Evolutionary conservation across 2,329 filamentous ascomycete species (phyloP).

Genomic region (Fusarium fujikuroi): DNA sequence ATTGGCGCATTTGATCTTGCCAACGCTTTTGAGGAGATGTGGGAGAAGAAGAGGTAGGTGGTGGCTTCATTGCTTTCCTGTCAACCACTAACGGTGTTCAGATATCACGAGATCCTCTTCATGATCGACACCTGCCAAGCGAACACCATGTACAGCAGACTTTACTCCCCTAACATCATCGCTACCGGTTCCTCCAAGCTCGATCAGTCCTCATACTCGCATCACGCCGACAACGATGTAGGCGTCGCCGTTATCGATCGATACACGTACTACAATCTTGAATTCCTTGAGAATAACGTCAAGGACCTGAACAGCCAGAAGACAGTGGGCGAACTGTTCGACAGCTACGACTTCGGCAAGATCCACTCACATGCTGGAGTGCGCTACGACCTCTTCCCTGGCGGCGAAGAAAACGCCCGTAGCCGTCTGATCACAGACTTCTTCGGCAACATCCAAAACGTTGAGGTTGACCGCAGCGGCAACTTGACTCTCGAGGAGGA

Average conservation of each 20-base stretch:
- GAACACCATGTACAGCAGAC: conserved; percentile 98
- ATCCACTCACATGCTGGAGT: conserved; percentile 94
- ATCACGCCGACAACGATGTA: conserved; percentile 97
- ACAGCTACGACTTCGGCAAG: conserved; percentile 93
- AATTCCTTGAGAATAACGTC: conserved; percentile 93
- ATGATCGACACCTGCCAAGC: conserved; percentile 99
- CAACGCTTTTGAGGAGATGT: conserved; percentile 99
- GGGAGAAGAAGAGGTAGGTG: conserved; percentile 92
- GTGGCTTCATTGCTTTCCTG: conserved; percentile 26
- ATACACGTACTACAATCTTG: conserved; percentile 98
- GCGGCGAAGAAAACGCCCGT: conserved; percentile 80
- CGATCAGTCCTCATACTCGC: conserved; percentile 95
- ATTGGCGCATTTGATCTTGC: conserved; percentile 96
- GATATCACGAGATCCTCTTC: conserved; percentile 96
- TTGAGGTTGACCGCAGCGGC: conserved; percentile 80
- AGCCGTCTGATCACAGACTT: conserved; percentile 92
- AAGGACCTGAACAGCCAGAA: conserved; percentile 87
- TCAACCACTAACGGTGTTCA: conserved; percentile 46
- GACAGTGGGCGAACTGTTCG: conserved; percentile 92
- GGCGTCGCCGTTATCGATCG: conserved; percentile 98
- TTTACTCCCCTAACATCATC: conserved; percentile 98
- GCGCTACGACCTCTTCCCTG: conserved; percentile 93
- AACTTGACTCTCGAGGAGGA: conserved; percentile 75
- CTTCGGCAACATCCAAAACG: conserved; percentile 97
- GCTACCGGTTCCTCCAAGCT: conserved; percentile 96